Conservation (phyloP, 2,329 filamentous ascomycete genomes). For the Aureobasidium namibiae region DNA sequence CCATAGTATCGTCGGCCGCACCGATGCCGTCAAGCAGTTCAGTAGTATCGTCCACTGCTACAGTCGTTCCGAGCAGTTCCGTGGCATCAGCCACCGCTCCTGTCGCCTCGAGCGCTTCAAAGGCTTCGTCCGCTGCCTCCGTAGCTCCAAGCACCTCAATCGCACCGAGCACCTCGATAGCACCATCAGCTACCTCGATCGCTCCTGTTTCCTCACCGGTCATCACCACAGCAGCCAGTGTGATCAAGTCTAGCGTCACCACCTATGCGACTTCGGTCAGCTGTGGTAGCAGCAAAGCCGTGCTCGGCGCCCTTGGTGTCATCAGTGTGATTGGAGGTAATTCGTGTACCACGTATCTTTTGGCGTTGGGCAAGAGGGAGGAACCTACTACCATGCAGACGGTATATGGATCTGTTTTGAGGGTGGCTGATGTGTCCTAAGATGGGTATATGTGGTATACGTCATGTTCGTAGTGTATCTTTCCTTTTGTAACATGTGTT, state of each 20-base stretch:
- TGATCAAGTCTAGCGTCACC: not conserved
- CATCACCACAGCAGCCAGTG: not conserved
- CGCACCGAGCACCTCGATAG: not conserved
- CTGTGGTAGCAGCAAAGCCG: not conserved
- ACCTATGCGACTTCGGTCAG: not conserved
- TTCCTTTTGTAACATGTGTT: no score
- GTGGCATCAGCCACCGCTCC: no score
- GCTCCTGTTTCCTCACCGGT: not conserved
- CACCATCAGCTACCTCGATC: not conserved
- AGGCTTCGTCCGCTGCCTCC: not conserved
- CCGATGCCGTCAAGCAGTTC: not conserved
- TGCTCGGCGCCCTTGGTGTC: not conserved
- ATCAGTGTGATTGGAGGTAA: not conserved
- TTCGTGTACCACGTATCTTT: not conserved
- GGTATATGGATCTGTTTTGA: not conserved
- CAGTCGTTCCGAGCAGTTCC: not conserved
- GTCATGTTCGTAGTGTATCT: not conserved
- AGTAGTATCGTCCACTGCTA: not conserved
- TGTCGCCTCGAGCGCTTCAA: no score
- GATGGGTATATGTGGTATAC: not conserved
- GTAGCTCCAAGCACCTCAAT: not conserved
- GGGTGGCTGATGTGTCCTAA: not conserved
- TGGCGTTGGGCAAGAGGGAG: not conserved
- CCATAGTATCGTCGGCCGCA: not conserved
- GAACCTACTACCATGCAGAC: not conserved